A percentile compares a stretch with the other conserved stretches of the same genome.
phyloP scores from a whole-genome alignment of 768 basidiomycete species.

The Hypholoma sublateritium region DNA sequence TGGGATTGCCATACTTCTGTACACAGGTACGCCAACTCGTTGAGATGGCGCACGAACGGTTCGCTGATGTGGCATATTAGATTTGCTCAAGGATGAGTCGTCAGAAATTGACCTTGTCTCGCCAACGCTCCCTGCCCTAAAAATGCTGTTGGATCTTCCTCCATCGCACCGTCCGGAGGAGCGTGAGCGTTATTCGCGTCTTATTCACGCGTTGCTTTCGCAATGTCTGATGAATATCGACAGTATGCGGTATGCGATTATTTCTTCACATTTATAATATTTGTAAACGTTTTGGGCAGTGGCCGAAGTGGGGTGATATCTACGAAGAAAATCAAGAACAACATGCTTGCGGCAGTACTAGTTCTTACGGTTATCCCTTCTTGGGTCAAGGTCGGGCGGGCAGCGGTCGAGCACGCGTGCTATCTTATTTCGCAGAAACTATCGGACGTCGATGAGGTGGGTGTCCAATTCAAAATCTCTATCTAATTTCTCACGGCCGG shows the following conservation, averaged over 20 bases:
- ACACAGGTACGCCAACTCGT: slow-evolving; percentile 55
- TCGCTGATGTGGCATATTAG: slow-evolving; percentile 30
- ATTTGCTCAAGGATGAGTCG: slow-evolving; percentile 85
- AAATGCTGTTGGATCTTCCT: slow-evolving; percentile 63
- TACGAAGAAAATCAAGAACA: slow-evolving; percentile 84
- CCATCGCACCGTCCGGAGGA: slow-evolving; percentile 38
- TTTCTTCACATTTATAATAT: neutral
- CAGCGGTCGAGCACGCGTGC: slow-evolving; percentile 81
- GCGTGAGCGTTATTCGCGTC: slow-evolving; percentile 52
- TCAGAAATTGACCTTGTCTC: slow-evolving; percentile 77
- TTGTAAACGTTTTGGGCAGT: slow-evolving; percentile 37
- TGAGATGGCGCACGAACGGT: neutral
- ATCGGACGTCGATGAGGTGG: slow-evolving; percentile 66
- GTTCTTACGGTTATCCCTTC: slow-evolving; percentile 79
- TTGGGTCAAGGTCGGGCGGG: slow-evolving; percentile 63
- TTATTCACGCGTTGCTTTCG: slow-evolving; percentile 82
- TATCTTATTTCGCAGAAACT: slow-evolving; percentile 84
- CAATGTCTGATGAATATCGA: slow-evolving; percentile 85
- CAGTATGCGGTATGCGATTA: slow-evolving; percentile 74
- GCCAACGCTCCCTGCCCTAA: slow-evolving; percentile 79
- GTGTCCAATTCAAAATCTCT: slow-evolving; percentile 5
- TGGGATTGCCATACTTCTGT: slow-evolving; percentile 76
- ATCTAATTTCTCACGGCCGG: neutral
- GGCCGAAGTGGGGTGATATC: slow-evolving; percentile 79
- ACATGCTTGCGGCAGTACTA: slow-evolving; percentile 83